Evolutionary conservation across 768 basidiomycete species (phyloP), one percentile per base, ranked within the genome.

Genomic region (Cantharellus anzutake): DNA sequence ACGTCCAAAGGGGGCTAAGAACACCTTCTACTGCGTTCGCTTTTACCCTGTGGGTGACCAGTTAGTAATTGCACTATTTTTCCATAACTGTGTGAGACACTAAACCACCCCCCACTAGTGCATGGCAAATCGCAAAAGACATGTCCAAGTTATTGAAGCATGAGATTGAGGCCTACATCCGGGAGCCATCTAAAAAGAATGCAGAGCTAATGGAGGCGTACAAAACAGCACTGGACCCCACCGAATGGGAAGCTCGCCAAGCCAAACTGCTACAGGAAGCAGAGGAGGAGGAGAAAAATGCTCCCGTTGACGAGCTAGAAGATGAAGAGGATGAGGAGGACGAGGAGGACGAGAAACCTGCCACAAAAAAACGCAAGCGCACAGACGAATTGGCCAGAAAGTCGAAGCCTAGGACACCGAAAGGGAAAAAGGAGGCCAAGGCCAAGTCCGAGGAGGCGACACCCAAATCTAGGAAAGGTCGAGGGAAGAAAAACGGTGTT

Each of bases 11-110:
- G 76, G 74, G 65, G 86, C 84, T 71, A 92, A 86, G 71, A 73
- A 78, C 5, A 74, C 73, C 7, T 83, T 81, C 64, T 83, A 86
- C 71, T 81, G 80, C 63, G 77, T 83, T 40, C 76, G 83, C 64
- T 99, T 93, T 78, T 98, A 96, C 78, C 92, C 96, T 3, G 79
- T 78, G 38, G 92, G 87, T 57, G 94, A 97, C 72, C 87, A 83
- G 96, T 98, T 67, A 70, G 94, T 82, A 29, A 50, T 51, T 38
- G 41, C 16, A 35, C 20, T 56, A 50, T 41, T 52, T 55, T 14
- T 55, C 7, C 52, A 37, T 37, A 37, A 7, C 35, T 55, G 11
- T 37, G 7, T 7, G 52, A 11, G 11, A 48, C 38, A 7, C 35
- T 55, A 55, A 14, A n/a, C 41, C 41, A 60, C 20, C 51, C 2